phyloP scores from a whole-genome alignment of 148 eudicot species.

The Silene uniflora region DNA sequence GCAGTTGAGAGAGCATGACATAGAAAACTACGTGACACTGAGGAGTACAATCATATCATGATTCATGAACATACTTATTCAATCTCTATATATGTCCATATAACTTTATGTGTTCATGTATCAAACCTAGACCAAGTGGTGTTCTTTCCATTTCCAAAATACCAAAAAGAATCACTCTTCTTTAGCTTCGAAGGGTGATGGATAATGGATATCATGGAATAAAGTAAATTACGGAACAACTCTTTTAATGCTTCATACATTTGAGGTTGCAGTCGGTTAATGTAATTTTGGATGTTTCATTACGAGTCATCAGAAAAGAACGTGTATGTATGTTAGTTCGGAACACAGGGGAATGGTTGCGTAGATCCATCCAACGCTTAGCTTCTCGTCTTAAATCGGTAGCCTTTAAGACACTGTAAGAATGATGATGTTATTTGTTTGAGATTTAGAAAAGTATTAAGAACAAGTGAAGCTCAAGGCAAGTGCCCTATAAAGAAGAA shows the following conservation, averaged over 20 bases:
- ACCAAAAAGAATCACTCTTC: not conserved
- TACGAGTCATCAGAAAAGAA: not conserved
- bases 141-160: not conserved
- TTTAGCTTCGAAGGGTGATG: not conserved
- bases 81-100: not conserved
- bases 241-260: no score
- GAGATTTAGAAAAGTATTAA: no score
- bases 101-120: not conserved
- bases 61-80: not conserved
- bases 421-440: no score
- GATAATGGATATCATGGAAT: no score
- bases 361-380: not conserved
- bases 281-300: not conserved
- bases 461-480: no score
- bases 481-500: no score
- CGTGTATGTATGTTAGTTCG: no score
- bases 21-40: not conserved
- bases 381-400: not conserved
- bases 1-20: not conserved
- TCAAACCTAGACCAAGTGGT: not conserved
- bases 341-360: not conserved
- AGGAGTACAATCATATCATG: no score
- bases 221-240: no score
- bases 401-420: not conserved
- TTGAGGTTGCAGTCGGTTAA: not conserved